Base-by-base conservation (phyloP, 2,329 filamentous ascomycete species). In the Talaromyces amestolkiae region DNA sequence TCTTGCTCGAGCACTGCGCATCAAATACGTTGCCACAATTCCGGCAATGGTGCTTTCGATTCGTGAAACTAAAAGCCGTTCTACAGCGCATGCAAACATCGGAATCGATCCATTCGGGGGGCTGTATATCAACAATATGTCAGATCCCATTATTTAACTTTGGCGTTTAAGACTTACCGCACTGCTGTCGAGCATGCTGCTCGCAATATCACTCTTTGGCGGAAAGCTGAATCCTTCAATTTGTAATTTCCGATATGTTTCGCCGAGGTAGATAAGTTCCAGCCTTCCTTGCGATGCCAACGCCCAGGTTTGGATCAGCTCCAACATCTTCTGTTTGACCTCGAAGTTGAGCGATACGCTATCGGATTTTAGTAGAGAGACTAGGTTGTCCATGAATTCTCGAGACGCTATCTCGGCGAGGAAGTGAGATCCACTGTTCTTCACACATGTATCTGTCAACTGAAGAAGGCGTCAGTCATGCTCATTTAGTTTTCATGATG, bases 21-120 rank as follows among this genome's bases (percentile, higher is more conserved):
- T 97, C 96, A 76, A 99, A 99, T 73, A 96, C 95, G 78, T 95
- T 97, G 61, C 95, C 95, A 74, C 95, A 99, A 77, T 99, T 99
- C 70, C 95, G 89, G 74, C 95, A 99, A 77, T 99, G 95, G 76
- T 99, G 95, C 76, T 98, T 99, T 73, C 95, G 89, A 77, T 99
- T 99, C 64, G 94, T 99, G 75, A 99, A 97, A 58, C 92, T 97
- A 73, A 99, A 99, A 19, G 92, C 81, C 13, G 94, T 97, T 71
- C 95, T 89, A 77, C 95, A 99, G 75, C 95, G 90, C 93, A 99
- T 97, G 77, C 95, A 99, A 37, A 99, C 94, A 73, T 99, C 95
- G 11, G 94, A 97, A 79, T 99, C 95, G 60, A 89, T 89, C 95
- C 95, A 99, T 79, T 99, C 95, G 0, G 95, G 95, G 10, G 95